Evolutionary conservation across 1,139 yeast genomes (phyloP).

Genomic region (Saccharomyces pastorianus): DNA sequence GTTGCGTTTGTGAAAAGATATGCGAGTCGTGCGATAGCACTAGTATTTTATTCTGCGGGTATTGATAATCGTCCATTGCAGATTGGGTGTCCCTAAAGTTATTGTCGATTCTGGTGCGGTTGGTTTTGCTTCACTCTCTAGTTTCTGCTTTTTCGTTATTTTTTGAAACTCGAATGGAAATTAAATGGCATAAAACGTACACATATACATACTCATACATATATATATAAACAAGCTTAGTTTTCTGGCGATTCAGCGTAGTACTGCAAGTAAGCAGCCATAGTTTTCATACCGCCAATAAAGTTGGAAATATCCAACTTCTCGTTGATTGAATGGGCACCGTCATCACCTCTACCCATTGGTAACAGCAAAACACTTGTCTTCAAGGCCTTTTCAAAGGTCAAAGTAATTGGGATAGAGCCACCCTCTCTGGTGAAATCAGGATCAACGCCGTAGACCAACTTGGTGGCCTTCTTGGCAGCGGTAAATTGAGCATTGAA

Average conservation of each 20-base stretch:
- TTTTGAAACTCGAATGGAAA: background rate
- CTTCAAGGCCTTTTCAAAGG: slow-evolving; percentile 79
- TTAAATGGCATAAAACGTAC: background rate
- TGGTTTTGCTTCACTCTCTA: background rate
- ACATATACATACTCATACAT: background rate
- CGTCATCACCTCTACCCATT: slow-evolving; percentile 98
- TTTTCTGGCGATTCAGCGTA: slow-evolving; percentile 41
- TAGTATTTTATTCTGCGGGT: background rate
- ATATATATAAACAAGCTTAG: slow-evolving; percentile 6
- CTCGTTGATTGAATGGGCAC: slow-evolving; percentile 97
- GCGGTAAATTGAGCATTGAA: slow-evolving; percentile 88
- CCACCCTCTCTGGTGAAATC: slow-evolving; percentile 99
- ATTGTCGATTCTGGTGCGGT: background rate
- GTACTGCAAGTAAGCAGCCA: slow-evolving; percentile 89
- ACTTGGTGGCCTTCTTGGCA: slow-evolving; percentile 87
- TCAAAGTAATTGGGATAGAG: slow-evolving; percentile 89
- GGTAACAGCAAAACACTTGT: slow-evolving; percentile 85
- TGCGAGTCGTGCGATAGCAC: background rate
- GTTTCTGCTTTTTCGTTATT: too few relatives aligned
- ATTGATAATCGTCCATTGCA: background rate
- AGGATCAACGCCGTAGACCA: slow-evolving; percentile 91
- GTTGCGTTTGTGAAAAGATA: background rate
- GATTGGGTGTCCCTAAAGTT: background rate
- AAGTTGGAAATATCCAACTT: slow-evolving; percentile 83
- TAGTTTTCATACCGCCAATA: slow-evolving; percentile 86